Evolutionary conservation across 805 yeast species (phyloP), one percentile per base, ranked within the genome.

Genomic region (Maudiozyma turicensis): DNA sequence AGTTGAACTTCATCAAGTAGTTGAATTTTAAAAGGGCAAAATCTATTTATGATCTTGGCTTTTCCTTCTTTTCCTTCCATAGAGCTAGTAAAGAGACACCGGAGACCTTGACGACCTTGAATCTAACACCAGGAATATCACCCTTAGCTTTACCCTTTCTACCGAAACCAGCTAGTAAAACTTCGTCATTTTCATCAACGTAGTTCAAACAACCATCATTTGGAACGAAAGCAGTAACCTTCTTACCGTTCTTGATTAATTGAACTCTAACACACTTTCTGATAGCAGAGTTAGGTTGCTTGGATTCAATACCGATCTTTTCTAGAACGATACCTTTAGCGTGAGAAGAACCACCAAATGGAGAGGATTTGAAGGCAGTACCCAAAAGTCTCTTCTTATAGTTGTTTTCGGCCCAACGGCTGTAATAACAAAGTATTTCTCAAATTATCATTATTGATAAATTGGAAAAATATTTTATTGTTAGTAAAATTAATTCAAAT

Each of bases 111-210:
- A 93, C 99, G 74, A 93, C 99, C 87, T 93, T 93, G 89, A 93
- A 93, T 86, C 99, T 93, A 74, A 93, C 99, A 88, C 99, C 99
- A 77, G 99, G 99, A 73, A 93, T 91, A 90, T 93, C 99, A 84
- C 99, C 99, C 95, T 93, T 93, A 76, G 99, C 99, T 84, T 93
- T 93, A 82, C 99, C 99, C 84, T 96, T 93, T 82, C 98, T 89
- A 88, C 99, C 99, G 89, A 93, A 93, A 84, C 99, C 99, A 71
- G 99, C 98, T 69, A 93, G 82, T 71, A 93, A 81, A 68, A 93
- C 99, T 78, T 93, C 98, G 80, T 93, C 99, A 83, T 93, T 93
- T 82, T 93, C 98, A 75, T 93, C 99, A 69, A 93, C 97, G 68
- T 84, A 93, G 93, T 93, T 93, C 77, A 93, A 80, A 84, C 99